Evolutionary conservation across 2,329 filamentous ascomycete species (phyloP).

Genomic region (Epichloe coenophiala): DNA sequence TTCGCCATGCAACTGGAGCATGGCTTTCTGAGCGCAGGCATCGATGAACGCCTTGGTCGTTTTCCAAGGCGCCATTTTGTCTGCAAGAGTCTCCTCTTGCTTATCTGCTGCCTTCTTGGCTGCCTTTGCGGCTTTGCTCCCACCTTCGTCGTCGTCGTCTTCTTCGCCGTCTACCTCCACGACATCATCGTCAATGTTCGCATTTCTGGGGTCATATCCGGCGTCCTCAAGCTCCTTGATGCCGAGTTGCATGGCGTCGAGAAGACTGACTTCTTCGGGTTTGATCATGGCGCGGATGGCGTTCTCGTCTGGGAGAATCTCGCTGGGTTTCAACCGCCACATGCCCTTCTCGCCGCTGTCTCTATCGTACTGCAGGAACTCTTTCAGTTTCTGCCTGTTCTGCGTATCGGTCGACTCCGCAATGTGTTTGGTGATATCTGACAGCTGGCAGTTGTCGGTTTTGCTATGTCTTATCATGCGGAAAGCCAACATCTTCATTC

Average conservation of each 20-base stretch:
- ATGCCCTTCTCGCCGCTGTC: conserved; percentile 54
- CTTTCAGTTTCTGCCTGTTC: conserved; percentile 91
- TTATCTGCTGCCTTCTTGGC: conserved; percentile 33
- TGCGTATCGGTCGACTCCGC: conserved; percentile 89
- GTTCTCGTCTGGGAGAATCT: conserved; percentile 67
- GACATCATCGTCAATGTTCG: conserved; percentile 49
- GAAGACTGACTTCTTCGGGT: conserved; percentile 84
- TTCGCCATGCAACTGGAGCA: conserved; percentile 88
- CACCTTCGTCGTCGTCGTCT: conserved; percentile 32
- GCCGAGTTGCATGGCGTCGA: conserved; percentile 95
- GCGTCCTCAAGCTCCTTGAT: conserved; percentile 83
- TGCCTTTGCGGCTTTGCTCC: conserved; percentile 24
- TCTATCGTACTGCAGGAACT: conserved; percentile 86
- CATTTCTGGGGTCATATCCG: conserved; percentile 59
- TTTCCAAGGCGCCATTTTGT: conserved; percentile 90
- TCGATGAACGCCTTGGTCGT: conserved; percentile 94
- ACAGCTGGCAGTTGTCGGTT: conserved; percentile 55
- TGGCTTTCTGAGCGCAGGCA: conserved; percentile 86
- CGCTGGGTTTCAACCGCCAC: conserved; percentile 65
- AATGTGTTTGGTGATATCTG: conserved; percentile 84
- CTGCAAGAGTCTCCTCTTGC: conserved; percentile 59
- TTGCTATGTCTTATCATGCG: conserved; percentile 70
- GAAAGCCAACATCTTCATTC: conserved; percentile 91
- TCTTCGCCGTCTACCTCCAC: conserved; percentile 50
- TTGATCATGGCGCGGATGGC: conserved; percentile 79